Percentiles rank a stretch among this genome's conserved stretches.
Evolutionary conservation across 2,329 filamentous ascomycete genomes (phyloP).

Genomic region (Hyphodiscus sp.): DNA sequence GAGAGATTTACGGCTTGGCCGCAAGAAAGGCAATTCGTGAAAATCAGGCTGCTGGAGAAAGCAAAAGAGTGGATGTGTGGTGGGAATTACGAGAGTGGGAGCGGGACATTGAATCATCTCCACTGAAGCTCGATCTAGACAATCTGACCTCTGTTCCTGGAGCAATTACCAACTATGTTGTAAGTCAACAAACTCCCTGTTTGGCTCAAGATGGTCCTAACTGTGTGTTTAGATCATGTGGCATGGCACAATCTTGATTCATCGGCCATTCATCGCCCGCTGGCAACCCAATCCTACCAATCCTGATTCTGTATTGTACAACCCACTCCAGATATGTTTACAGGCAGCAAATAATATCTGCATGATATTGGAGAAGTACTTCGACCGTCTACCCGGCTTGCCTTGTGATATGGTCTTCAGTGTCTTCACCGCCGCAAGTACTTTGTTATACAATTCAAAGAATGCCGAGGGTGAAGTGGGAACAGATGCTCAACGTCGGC

Average conservation of each 20-base stretch:
- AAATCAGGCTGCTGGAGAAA: conserved; percentile 20
- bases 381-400: conserved; percentile 21
- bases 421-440: conserved; percentile 27
- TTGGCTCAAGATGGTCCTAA: background rate
- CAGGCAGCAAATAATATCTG: conserved; percentile 27
- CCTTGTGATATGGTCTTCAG: conserved; percentile 29
- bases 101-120: conserved; percentile 19
- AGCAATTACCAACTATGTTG: conserved; percentile 26
- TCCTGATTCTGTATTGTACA: conserved; percentile 4
- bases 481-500: conserved; percentile 14
- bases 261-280: conserved; percentile 26
- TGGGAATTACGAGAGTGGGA: conserved; percentile 22
- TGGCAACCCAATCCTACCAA: conserved; percentile 15
- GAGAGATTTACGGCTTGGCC: conserved; percentile 24
- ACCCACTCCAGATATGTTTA: conserved; percentile 22
- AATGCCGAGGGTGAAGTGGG: conserved; percentile 6
- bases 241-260: conserved; percentile 23
- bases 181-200: conserved; percentile 8
- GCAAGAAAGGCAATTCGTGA: conserved; percentile 24
- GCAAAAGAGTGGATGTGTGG: conserved; percentile 21
- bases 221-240: conserved; percentile 18
- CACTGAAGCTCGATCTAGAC: conserved; percentile 23
- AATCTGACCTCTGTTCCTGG: conserved; percentile 23
- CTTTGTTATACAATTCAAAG: conserved; percentile 22
- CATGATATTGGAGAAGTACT: conserved; percentile 24